Evolutionary conservation across 2,329 filamentous ascomycete species (phyloP).

Genomic region (Lecanicillium sp.): DNA sequence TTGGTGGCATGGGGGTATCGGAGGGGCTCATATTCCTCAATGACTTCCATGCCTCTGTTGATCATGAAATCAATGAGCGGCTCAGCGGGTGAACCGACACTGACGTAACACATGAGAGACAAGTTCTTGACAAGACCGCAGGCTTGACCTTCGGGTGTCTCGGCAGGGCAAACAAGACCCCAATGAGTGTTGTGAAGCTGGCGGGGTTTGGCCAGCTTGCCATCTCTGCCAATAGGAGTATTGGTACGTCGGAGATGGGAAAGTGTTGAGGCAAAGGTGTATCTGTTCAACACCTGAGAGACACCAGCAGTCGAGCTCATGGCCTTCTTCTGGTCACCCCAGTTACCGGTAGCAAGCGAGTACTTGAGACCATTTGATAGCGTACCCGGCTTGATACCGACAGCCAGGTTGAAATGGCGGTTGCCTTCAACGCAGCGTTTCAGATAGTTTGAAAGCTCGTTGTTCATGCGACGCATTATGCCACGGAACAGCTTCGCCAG

Average conservation of each 20-base stretch:
- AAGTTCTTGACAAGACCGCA: conserved; percentile 98
- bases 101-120: conserved; percentile 97
- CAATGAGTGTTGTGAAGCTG: conserved; percentile 98
- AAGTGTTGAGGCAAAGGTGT: conserved; percentile 92
- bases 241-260: conserved; percentile 97
- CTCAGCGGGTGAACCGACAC: conserved; percentile 84
- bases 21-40: conserved; percentile 88
- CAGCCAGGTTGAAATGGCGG: conserved; percentile 81
- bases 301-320: conserved; percentile 93
- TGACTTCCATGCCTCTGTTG: conserved; percentile 87
- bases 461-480: conserved; percentile 84
- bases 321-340: conserved; percentile 99
- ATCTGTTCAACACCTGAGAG: conserved; percentile 94
- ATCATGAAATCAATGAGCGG: conserved; percentile 95
- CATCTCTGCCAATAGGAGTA: conserved; percentile 94
- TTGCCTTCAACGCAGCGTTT: conserved; percentile 87
- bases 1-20: conserved; percentile 90
- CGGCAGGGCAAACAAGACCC: conserved; percentile 94
- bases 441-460: conserved; percentile 85
- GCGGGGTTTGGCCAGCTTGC: conserved; percentile 94
- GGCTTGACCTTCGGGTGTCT: conserved; percentile 96
- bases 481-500: conserved; percentile 94
- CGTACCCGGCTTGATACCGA: conserved; percentile 86
- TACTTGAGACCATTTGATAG: conserved; percentile 94
- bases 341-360: conserved; percentile 94